Base-by-base conservation (phyloP, 306 rosid genomes). In the Herpetospermum pedunculosum region DNA sequence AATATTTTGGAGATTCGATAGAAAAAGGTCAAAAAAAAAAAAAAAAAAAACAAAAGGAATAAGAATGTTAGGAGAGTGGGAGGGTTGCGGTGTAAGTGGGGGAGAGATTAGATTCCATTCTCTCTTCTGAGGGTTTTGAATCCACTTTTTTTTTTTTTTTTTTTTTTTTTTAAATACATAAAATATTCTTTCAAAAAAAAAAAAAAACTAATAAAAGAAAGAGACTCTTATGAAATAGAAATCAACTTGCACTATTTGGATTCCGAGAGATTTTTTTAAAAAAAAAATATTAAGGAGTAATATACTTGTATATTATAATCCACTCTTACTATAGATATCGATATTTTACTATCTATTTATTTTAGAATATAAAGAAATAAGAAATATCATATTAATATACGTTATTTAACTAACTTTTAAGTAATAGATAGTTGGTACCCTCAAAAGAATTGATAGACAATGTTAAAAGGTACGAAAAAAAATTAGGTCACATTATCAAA, bases 21-120 rank as follows among this genome's bases (percentile, higher is more conserved):
- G 19, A 2, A 4, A 12, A 10, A n/a, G n/a, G n/a, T 15, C 9
- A 2, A 6, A 16, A 37, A 9, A 6, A 5, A 38, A 64, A 4
- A 11, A 38, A 63, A 35, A 0, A 60, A 15, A 18, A 10, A 21
- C 10, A 10, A 8, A 5, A 4, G 18, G 72, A 75, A 47, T 59
- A 34, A 16, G 41, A 57, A 40, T 25, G 68, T 59, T 49, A 8
- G 14, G 43, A 15, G 34, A 80, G 15, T 21, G 70, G 21, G 52
- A 37, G 2, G 62, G 74, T 41, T 80, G 81, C 59, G 70, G 77
- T 38, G 76, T 12, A 0, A 79, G 79, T 58, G 80, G 82, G 74
- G 79, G 76, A 76, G 70, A 80, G 74, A 79, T 82, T 43, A 73
- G 88, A 94, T 94, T 86, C 98, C 90, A 91, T 89, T 74, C 96